Conservation (phyloP, 1,284 basidiomycete genomes). For the Violaceomyces palustris region DNA sequence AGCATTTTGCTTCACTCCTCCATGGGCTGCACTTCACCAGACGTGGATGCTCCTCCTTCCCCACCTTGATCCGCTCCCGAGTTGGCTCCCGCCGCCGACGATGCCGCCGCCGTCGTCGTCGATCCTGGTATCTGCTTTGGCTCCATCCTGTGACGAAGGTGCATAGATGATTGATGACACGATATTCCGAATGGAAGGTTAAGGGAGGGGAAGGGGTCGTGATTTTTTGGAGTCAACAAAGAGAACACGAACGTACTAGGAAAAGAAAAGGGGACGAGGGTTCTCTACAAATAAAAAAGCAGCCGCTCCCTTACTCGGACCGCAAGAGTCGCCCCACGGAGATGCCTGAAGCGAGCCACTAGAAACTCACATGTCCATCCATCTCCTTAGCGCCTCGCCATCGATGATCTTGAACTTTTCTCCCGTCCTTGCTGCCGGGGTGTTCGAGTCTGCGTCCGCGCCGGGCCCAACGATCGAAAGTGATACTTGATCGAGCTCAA, state of each 20-base stretch:
- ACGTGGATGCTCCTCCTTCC: slow-evolving; percentile 1
- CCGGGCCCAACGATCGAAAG: slow-evolving; percentile 49
- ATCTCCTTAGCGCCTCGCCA: slow-evolving; percentile 40
- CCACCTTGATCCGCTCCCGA: not conserved
- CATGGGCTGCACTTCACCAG: slow-evolving; percentile 23
- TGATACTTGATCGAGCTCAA: slow-evolving; percentile 44
- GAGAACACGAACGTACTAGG: not conserved
- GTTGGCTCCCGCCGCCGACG: slow-evolving; percentile 1
- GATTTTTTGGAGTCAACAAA: not conserved
- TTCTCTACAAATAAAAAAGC: too few relatives aligned
- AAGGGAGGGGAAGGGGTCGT: too few relatives aligned
- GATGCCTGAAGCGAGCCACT: too few relatives aligned
- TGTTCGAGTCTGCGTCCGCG: slow-evolving; percentile 42
- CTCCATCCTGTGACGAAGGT: slow-evolving; percentile 8
- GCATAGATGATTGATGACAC: not conserved
- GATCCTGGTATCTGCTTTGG: slow-evolving; percentile 19
- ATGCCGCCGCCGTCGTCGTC: slow-evolving; percentile 4
- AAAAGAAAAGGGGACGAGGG: not conserved
- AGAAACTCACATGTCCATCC: slow-evolving; percentile 33
- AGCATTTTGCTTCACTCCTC: slow-evolving; percentile 13
- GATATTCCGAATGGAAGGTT: not conserved
- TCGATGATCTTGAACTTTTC: slow-evolving; percentile 48
- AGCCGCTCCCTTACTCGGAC: too few relatives aligned
- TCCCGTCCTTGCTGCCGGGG: slow-evolving; percentile 28
- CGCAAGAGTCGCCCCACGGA: too few relatives aligned